Evolutionary conservation across 1,284 basidiomycete species (phyloP), one percentile per base, ranked within the genome.

Genomic region (Rhodotorula sp.): DNA sequence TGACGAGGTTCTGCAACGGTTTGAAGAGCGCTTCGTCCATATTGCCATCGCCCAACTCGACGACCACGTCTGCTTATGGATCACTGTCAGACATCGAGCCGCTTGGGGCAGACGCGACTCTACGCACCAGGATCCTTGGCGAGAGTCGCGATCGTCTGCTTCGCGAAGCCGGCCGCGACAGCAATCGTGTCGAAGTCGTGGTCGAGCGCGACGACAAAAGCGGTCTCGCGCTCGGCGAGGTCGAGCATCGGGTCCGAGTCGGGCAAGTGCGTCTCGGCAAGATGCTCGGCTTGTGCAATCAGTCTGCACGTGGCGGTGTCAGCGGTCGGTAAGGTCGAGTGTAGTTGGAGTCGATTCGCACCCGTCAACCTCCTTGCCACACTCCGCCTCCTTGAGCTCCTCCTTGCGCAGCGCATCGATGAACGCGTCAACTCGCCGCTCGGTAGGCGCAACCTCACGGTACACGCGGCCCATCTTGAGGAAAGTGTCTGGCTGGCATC

Each of bases 331-430:
- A 64, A 62, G 53, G 28, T 53, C 18, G 51, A 30, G 26, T 37
- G n/a, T 37, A 18, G n/a, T 9, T 22, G n/a, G 18, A 18, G 8
- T 9, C 2, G 0, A 16, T 16, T 82, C 87, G 66, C 76, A 93
- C 92, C 90, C 92, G 71, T 85, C 84, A 57, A 97, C 85, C 77
- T 97, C 94, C 74, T 85, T 88, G 22, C 90, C 91, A 80, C 94
- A 97, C 75, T 96, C 93, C 80, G 88, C 86, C 80, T 95, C 94
- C 54, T 89, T 86, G 82, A 99, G 92, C 80, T 93, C 93, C 74
- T 97, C 92, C 54, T 87, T 84, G 57, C 90, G 85, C 20, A 96
- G 82, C 44, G 89, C 84, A 62, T 90, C 89, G 68, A 98, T 87
- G 79, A 95, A 95, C 80, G 89, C 88, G 77, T 99, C 94, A 63